These are phyloP conservation scores for Cytospora piceae DNA, from an alignment of 2,329 filamentous ascomycete species.

Conservation along the genomic window DNA sequence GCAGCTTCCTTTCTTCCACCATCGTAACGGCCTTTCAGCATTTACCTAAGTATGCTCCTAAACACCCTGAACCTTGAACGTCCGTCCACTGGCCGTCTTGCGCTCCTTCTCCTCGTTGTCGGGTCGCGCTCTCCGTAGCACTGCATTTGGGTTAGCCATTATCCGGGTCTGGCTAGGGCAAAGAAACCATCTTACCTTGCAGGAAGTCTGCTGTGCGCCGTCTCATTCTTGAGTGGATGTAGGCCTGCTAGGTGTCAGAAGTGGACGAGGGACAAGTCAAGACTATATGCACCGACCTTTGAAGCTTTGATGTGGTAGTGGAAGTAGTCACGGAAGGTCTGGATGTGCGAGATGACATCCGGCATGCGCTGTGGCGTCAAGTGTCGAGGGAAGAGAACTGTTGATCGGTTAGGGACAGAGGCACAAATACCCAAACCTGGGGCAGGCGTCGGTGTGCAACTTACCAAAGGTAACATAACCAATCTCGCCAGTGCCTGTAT, in stretches of 20 bases:
- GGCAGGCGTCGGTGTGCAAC: conserved; percentile 33
- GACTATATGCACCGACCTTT: conserved; percentile 59
- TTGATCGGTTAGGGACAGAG: conserved; percentile 30
- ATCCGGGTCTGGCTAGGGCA: conserved; percentile 34
- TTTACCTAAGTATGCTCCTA: conserved; percentile 32
- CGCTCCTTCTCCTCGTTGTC: conserved; percentile 97
- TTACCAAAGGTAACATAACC: conserved; percentile 98
- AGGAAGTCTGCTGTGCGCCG: conserved; percentile 97
- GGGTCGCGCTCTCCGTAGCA: conserved; percentile 92
- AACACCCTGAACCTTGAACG: conserved; percentile 67
- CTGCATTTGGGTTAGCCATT: conserved; percentile 49
- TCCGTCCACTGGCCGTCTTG: conserved; percentile 95
- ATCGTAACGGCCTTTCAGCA: background rate
- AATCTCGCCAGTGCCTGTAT: conserved; percentile 78
- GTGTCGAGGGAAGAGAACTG: conserved; percentile 94
- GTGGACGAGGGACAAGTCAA: conserved; percentile 24
- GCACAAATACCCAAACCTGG: background rate
- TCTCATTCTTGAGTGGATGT: conserved; percentile 98
- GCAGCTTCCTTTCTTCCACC: background rate
- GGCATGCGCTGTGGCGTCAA: conserved; percentile 86
- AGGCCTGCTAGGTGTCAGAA: conserved; percentile 62
- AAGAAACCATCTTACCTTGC: conserved; percentile 68
- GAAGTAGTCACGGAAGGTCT: conserved; percentile 99
- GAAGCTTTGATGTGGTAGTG: conserved; percentile 99
- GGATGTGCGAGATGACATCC: conserved; percentile 97